Conservation (phyloP, 176 grass and related monocot genomes). For the Oryza meyeriana region DNA sequence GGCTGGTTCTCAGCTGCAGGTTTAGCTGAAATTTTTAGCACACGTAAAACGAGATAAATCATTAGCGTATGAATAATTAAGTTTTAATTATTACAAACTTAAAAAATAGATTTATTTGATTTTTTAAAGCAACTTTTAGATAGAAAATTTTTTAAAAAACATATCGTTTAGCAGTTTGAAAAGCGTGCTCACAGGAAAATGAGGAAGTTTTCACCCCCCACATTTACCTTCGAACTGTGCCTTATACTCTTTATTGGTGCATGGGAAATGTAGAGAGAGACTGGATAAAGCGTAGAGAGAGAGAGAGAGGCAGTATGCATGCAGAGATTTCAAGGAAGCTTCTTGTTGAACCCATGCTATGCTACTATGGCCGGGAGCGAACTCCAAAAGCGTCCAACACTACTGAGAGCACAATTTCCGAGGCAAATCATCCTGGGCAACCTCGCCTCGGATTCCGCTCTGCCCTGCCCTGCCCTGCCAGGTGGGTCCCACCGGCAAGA, state of each 20-base stretch:
- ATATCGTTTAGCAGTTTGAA: too few relatives aligned
- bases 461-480: neutral
- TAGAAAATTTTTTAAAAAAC: too few relatives aligned
- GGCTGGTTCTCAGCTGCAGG: too few relatives aligned
- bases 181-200: too few relatives aligned
- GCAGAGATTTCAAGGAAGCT: constrained; percentile 65
- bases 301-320: constrained; percentile 7
- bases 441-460: constrained; percentile 38
- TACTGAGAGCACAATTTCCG: constrained; percentile 15
- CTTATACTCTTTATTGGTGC: constrained; percentile 35
- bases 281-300: neutral
- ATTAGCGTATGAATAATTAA: too few relatives aligned
- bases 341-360: constrained; percentile 30
- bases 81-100: too few relatives aligned
- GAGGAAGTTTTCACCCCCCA: too few relatives aligned
- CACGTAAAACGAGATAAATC: too few relatives aligned
- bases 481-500: constrained; percentile 35
- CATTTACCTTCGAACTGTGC: too few relatives aligned
- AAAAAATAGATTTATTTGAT: too few relatives aligned
- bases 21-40: too few relatives aligned
- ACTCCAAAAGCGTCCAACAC: constrained; percentile 36
- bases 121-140: too few relatives aligned
- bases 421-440: constrained; percentile 65
- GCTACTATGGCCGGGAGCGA: constrained; percentile 10
- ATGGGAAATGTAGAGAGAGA: constrained; percentile 35